Conservation (phyloP, 2,329 filamentous ascomycete species). For the Colletotrichum salicis region DNA sequence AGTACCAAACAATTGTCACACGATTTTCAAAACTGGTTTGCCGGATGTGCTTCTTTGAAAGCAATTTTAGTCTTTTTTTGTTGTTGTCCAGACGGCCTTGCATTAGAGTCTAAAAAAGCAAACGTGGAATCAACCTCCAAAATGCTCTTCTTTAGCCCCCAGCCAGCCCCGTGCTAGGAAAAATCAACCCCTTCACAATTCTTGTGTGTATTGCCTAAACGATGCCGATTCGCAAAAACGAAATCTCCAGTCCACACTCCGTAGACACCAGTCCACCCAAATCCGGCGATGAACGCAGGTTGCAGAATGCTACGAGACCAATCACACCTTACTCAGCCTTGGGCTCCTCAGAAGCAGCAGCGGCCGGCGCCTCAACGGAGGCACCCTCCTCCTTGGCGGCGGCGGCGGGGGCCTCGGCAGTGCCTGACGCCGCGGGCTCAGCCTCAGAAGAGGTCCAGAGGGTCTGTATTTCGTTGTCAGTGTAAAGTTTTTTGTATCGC, state of each 20-base stretch:
- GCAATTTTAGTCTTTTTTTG: slow-evolving; percentile 63
- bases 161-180: slow-evolving; percentile 50
- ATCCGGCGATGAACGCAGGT: slow-evolving; percentile 54
- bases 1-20: neutral
- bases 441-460: slow-evolving; percentile 99
- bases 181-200: slow-evolving; percentile 49
- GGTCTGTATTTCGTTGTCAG: slow-evolving; percentile 69
- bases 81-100: slow-evolving; percentile 65
- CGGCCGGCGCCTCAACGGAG: slow-evolving; percentile 41
- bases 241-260: slow-evolving; percentile 70
- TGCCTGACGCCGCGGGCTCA: slow-evolving; percentile 73
- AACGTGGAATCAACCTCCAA: slow-evolving; percentile 58
- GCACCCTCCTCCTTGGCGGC: slow-evolving; percentile 45
- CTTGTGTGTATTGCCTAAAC: slow-evolving; percentile 58
- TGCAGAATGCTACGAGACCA: slow-evolving; percentile 36
- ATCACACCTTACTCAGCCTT: slow-evolving; percentile 69
- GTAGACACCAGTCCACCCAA: slow-evolving; percentile 69
- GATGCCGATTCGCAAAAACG: slow-evolving; percentile 63
- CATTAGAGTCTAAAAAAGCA: slow-evolving; percentile 67
- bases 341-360: slow-evolving; percentile 69
- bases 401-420: slow-evolving; percentile 67
- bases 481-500: neutral
- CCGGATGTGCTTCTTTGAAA: slow-evolving; percentile 46
- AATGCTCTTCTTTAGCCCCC: slow-evolving; percentile 58
- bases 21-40: neutral